These are phyloP conservation scores for Exidia glandulosa DNA, from an alignment of 768 basidiomycete genomes.

Conservation along the genomic window DNA sequence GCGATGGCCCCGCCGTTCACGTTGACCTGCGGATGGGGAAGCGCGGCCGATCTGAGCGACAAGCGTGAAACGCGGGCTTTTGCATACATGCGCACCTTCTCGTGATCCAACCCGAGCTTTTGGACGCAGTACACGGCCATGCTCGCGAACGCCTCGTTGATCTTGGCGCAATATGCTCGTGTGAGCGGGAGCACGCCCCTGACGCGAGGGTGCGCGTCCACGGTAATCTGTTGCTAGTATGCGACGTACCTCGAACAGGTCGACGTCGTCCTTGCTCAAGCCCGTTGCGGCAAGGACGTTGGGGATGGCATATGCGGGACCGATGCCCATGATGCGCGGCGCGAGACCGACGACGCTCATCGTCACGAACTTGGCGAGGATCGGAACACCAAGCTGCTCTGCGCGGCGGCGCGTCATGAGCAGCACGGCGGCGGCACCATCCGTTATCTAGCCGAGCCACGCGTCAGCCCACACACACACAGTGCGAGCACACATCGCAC, in stretches of 20 bases:
- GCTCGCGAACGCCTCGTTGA: constrained; percentile 88
- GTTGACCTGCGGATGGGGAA: constrained; percentile 43
- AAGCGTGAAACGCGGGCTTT: constrained; percentile 41
- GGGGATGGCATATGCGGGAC: constrained; percentile 51
- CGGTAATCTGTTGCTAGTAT: background rate
- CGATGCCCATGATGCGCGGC: constrained; percentile 69
- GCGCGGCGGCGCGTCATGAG: constrained; percentile 76
- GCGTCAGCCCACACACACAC: background rate
- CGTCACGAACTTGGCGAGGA: constrained; percentile 46
- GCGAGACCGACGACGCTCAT: constrained; percentile 38
- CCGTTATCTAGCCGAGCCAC: constrained; percentile 35
- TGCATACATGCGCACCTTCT: constrained; percentile 32
- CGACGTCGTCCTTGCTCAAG: constrained; percentile 56
- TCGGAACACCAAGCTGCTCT: constrained; percentile 55
- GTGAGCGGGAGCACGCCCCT: too few species aligned
- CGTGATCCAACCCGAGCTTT: constrained; percentile 46
- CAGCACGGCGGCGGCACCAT: constrained; percentile 72
- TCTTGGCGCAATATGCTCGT: constrained; percentile 39
- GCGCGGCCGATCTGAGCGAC: constrained; percentile 21
- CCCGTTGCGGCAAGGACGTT: constrained; percentile 59
- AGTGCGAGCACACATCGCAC: background rate
- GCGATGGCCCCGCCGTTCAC: constrained; percentile 90
- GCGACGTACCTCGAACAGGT: constrained; percentile 60
- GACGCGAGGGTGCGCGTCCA: background rate
- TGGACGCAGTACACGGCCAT: constrained; percentile 68